phyloP scores from a whole-genome alignment of 1,284 basidiomycete genomes.

The Leccinum pallidistipes region DNA sequence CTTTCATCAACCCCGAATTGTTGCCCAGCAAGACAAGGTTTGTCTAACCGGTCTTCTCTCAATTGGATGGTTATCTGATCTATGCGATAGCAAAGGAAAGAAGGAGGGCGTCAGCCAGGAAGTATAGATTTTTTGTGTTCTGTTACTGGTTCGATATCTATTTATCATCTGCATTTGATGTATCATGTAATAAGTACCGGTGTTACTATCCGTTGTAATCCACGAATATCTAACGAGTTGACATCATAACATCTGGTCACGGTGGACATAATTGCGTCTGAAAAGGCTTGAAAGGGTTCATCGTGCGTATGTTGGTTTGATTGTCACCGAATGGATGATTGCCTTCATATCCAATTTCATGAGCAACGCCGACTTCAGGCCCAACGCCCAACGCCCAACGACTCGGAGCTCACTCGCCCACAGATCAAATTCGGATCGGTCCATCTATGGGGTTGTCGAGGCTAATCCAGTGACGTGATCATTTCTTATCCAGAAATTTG shows the following conservation, averaged over 20 bases:
- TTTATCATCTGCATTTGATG: conserved; percentile 33
- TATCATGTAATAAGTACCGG: conserved; percentile 27
- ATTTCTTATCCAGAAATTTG: neutral
- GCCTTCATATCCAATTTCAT: neutral
- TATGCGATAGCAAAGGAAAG: conserved; percentile 32
- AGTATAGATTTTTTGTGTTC: conserved; percentile 25
- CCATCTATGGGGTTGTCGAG: no score
- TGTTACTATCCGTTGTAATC: conserved; percentile 15
- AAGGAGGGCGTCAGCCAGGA: conserved; percentile 36
- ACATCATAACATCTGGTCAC: neutral
- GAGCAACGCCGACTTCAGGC: neutral
- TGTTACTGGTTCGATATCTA: conserved; percentile 21
- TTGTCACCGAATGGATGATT: neutral
- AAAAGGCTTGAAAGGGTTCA: neutral
- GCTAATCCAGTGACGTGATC: no score
- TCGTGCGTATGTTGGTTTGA: neutral
- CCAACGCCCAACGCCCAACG: no score
- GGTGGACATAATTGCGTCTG: neutral
- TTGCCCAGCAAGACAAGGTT: conserved; percentile 48
- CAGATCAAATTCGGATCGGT: neutral
- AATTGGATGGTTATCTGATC: conserved; percentile 2
- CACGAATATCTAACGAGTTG: conserved; percentile 8
- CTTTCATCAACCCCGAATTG: conserved; percentile 57
- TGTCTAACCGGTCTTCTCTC: neutral
- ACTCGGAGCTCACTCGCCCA: neutral